Percentiles rank a stretch among this genome's conserved stretches.
Evolutionary conservation across 2,329 filamentous ascomycete species (phyloP).

Genomic region (Chaetoscypha palmicola): DNA sequence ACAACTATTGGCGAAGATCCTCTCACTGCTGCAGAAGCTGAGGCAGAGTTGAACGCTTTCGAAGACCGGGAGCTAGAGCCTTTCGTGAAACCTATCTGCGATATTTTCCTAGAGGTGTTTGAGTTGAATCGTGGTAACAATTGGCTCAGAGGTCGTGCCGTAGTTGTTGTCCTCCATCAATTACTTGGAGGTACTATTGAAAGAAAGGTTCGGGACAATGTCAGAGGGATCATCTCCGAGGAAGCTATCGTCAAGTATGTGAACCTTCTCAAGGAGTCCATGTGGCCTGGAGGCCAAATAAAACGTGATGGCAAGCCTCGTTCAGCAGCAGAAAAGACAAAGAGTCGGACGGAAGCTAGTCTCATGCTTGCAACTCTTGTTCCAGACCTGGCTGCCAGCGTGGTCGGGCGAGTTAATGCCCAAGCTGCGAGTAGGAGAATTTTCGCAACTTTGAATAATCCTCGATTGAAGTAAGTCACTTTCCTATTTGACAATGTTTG

Average conservation of each 20-base stretch:
- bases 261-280: slow-evolving; percentile 59
- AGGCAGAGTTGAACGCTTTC: slow-evolving; percentile 89
- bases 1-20: slow-evolving; percentile 45
- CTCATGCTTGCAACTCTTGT: slow-evolving; percentile 83
- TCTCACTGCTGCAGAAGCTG: slow-evolving; percentile 63
- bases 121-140: slow-evolving; percentile 93
- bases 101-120: slow-evolving; percentile 93
- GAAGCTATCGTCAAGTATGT: slow-evolving; percentile 74
- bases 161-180: slow-evolving; percentile 94
- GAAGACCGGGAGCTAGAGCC: slow-evolving; percentile 85
- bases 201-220: slow-evolving; percentile 83
- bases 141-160: slow-evolving; percentile 91
- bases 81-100: slow-evolving; percentile 97
- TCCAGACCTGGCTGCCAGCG: slow-evolving; percentile 84
- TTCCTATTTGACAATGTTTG: not conserved
- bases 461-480: slow-evolving; percentile 69
- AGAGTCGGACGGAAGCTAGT: slow-evolving; percentile 78
- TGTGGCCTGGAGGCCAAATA: slow-evolving; percentile 71
- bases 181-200: slow-evolving; percentile 94
- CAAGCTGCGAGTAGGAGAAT: slow-evolving; percentile 82
- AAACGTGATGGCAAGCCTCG: slow-evolving; percentile 46
- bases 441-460: slow-evolving; percentile 87
- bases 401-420: slow-evolving; percentile 88
- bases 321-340: slow-evolving; percentile 65
- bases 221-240: slow-evolving; percentile 67